phyloP scores from a whole-genome alignment of 805 yeast genomes.

The Metschnikowia kunwiensis region DNA sequence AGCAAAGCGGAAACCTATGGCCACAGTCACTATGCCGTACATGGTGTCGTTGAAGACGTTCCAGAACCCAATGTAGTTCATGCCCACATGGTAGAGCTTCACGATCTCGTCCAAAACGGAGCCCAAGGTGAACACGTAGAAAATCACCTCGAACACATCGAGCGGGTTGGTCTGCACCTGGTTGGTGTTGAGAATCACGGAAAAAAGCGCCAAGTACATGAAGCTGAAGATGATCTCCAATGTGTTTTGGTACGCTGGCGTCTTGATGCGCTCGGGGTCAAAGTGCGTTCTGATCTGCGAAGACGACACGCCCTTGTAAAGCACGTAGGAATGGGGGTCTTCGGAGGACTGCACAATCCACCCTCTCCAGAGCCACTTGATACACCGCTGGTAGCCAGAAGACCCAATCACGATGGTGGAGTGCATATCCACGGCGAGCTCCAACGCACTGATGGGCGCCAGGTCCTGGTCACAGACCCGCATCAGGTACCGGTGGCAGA shows the following conservation, averaged over 20 bases:
- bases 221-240: conserved; percentile 68
- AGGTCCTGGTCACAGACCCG: conserved; percentile 59
- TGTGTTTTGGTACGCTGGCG: conserved; percentile 78
- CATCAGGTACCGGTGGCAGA: conserved; percentile 71
- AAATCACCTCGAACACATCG: conserved; percentile 50
- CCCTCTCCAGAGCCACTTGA: conserved; percentile 90
- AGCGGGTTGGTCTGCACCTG: conserved; percentile 31
- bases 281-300: conserved; percentile 60
- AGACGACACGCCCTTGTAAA: conserved; percentile 59
- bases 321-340: conserved; percentile 66
- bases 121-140: conserved; percentile 66
- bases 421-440: conserved; percentile 83
- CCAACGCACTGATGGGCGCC: conserved; percentile 71
- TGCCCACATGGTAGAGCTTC: conserved; percentile 76
- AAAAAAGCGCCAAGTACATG: conserved; percentile 57
- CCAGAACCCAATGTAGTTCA: conserved; percentile 70
- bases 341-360: conserved; percentile 77
- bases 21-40: conserved; percentile 51
- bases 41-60: conserved; percentile 71
- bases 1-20: conserved; percentile 55
- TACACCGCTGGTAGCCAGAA: conserved; percentile 79
- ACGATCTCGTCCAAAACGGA: conserved; percentile 62
- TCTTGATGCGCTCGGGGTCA: conserved; percentile 77
- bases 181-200: conserved; percentile 61
- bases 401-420: conserved; percentile 73